A percentile compares a stretch with the other conserved stretches of the same genome.
Conservation (phyloP, 1,284 basidiomycete species). For the Melampsora americana region DNA sequence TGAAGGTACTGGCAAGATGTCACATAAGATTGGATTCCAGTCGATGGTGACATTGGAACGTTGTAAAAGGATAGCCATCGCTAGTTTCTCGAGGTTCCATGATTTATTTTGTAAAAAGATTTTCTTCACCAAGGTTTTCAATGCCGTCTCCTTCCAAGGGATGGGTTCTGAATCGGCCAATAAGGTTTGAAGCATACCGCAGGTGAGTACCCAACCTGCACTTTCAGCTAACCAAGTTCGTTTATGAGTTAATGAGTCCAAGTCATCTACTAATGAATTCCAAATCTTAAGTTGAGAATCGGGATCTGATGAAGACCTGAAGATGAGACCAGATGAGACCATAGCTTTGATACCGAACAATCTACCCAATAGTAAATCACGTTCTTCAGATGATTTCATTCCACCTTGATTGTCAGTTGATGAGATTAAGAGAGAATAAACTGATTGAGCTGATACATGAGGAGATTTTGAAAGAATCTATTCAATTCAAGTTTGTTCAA, state of each 20-base stretch:
- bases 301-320: constrained; percentile 26
- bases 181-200: constrained; percentile 3
- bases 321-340: constrained; percentile 50
- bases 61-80: constrained; percentile 26
- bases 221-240: constrained; percentile 29
- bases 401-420: constrained; percentile 48
- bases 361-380: constrained; percentile 53
- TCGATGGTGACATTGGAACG: constrained; percentile 14
- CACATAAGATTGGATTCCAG: constrained; percentile 24
- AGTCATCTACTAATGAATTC: constrained; percentile 17
- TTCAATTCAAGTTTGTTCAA: neutral
- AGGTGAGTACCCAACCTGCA: constrained; percentile 27
- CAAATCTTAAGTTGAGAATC: neutral
- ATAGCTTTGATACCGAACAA: constrained; percentile 53
- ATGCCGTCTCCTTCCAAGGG: constrained; percentile 13
- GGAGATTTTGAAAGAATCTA: constrained; percentile 47
- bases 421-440: constrained; percentile 46
- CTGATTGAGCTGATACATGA: constrained; percentile 49
- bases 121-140: constrained; percentile 15
- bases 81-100: constrained; percentile 29
- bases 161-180: neutral
- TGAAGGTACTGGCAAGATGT: constrained; percentile 5
- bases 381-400: constrained; percentile 51
- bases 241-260: constrained; percentile 4
- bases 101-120: neutral